Evolutionary conservation across 805 yeast genomes (phyloP), one percentile per base, ranked within the genome.

Genomic region (Torulaspora quercuum): DNA sequence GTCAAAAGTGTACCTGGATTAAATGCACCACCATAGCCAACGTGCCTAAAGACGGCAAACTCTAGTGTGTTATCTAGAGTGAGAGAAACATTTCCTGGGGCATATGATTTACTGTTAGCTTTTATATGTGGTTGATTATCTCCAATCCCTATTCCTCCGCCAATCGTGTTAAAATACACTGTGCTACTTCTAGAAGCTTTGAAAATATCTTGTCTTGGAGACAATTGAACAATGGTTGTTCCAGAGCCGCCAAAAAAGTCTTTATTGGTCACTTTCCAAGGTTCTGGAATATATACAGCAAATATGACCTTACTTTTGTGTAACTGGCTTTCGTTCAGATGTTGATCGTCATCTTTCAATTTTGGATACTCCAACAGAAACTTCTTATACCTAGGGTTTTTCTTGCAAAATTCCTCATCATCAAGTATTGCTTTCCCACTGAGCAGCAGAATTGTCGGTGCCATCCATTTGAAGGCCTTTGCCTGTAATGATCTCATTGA

Each of bases 81-180:
- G 10, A 90, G 61, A 2, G 95, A 83, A 0, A 86, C 82, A 50
- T 78, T 82, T 0, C 95, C 96, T 0, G 89, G 84, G 3, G 59
- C 56, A 46, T 72, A 78, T 44, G 68, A 69, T 20, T 68, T 64
- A 1, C 57, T 50, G 6, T 67, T 68, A 29, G 64, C 64, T 44
- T 73, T 78, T 32, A 73, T 62, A 1, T 62, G 41, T 1, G 92
- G 92, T 29, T 85, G 89, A 19, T 69, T 67, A 29, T 70, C 63
- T 0, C 97, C 97, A 53, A 86, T 73, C 0, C 95, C 96, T 8
- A 89, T 59, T 0, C 96, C 97, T 35, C 85, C 79, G 1, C 92
- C 89, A 6, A 68, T 50, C 6, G 76, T 83, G 50, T 75, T 80
- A 61, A 86, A 86, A 56, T 84, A 87, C 1, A 76, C 72, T 35